These are phyloP conservation scores for Favolaschia claudopus DNA, from an alignment of 768 basidiomycete species.

Conservation along the genomic window DNA sequence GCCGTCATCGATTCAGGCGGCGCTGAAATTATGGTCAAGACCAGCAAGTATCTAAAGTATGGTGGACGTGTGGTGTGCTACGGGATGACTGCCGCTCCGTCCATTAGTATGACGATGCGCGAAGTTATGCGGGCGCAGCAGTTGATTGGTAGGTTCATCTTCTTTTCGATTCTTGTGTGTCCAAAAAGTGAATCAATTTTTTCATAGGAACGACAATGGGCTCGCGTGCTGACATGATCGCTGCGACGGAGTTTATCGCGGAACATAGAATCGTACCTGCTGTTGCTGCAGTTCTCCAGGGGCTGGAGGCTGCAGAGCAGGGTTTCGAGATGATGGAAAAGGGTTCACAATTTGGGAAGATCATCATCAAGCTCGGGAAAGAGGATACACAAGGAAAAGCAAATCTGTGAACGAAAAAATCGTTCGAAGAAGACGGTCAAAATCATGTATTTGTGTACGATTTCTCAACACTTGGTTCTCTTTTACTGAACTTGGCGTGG, in stretches of 20 bases:
- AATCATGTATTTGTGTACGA: no score
- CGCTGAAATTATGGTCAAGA: slow-evolving; percentile 64
- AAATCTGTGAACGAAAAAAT: slow-evolving; percentile 17
- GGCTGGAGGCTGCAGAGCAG: slow-evolving; percentile 66
- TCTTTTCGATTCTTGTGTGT: background rate
- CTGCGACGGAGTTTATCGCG: slow-evolving; percentile 74
- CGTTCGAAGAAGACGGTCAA: no score
- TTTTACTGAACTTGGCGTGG: no score
- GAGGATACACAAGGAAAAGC: slow-evolving; percentile 26
- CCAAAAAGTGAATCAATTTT: background rate
- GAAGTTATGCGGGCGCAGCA: slow-evolving; percentile 79
- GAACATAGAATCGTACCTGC: slow-evolving; percentile 74
- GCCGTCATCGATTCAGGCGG: slow-evolving; percentile 76
- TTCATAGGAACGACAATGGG: slow-evolving; percentile 83
- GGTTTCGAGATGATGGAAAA: slow-evolving; percentile 73
- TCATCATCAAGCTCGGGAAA: slow-evolving; percentile 60
- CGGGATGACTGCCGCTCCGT: slow-evolving; percentile 71
- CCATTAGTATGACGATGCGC: slow-evolving; percentile 76
- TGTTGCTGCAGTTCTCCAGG: slow-evolving; percentile 74
- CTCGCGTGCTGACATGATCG: slow-evolving; percentile 73
- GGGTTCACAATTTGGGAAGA: slow-evolving; percentile 81
- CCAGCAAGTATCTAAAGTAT: slow-evolving; percentile 56
- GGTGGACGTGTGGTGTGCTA: slow-evolving; percentile 71
- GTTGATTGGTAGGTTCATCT: slow-evolving; percentile 62
- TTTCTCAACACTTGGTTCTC: no score